Conservation (phyloP, 2,329 filamentous ascomycete species). For the Metarhizium anisopliae region DNA sequence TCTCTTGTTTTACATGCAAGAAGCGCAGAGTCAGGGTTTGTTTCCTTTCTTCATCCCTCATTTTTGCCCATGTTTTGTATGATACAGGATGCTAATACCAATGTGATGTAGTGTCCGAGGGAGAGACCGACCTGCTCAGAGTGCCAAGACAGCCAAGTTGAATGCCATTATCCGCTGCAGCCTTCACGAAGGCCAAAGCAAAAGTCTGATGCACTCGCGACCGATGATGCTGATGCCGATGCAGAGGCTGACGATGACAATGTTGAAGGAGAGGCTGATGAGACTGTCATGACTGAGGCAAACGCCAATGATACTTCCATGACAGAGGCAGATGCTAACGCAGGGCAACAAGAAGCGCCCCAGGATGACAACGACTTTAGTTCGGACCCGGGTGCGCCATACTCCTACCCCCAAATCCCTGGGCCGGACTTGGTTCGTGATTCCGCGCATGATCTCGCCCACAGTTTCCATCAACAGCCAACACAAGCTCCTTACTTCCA, state of each 20-base stretch:
- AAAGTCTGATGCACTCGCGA: conserved; percentile 12
- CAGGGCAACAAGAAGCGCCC: not conserved
- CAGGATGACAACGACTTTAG: not conserved
- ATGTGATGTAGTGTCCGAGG: conserved; percentile 27
- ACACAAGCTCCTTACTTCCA: conserved; percentile 19
- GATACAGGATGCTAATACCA: conserved; percentile 10
- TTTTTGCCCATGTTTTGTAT: not conserved
- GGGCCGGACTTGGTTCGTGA: conserved; percentile 11
- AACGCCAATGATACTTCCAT: conserved; percentile 8
- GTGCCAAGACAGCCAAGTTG: conserved; percentile 21
- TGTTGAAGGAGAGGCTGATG: conserved; percentile 5
- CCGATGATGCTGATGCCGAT: not conserved
- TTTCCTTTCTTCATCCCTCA: not conserved
- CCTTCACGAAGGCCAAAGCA: conserved; percentile 16
- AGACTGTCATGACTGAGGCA: conserved; percentile 2
- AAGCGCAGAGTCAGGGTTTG: conserved; percentile 29
- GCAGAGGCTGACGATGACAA: conserved; percentile 9
- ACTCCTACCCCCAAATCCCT: conserved; percentile 20
- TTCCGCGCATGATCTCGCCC: conserved; percentile 9
- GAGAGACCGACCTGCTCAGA: conserved; percentile 29
- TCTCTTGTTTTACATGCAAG: conserved; percentile 27
- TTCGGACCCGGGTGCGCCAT: conserved; percentile 5
- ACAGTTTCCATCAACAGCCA: conserved; percentile 11
- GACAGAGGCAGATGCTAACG: conserved; percentile 2
- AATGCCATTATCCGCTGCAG: conserved; percentile 31